Conservation (phyloP, 2,329 filamentous ascomycete species). For the Penicillium sp. region DNA sequence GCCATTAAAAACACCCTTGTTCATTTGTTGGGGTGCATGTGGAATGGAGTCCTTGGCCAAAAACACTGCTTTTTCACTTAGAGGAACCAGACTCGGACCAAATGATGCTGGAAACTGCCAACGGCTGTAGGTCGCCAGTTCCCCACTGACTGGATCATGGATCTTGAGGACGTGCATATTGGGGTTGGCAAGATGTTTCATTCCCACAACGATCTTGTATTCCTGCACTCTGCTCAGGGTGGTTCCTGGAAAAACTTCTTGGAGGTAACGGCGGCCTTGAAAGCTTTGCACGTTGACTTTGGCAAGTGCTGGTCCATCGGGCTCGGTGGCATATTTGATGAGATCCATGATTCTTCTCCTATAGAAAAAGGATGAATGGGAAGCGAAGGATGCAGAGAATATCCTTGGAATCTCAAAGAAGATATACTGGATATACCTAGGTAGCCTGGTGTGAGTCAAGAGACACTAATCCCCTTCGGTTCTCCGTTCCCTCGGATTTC, state of each 20-base stretch:
- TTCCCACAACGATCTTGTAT: conserved; percentile 33
- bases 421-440: background rate
- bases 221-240: conserved; percentile 16
- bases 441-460: background rate
- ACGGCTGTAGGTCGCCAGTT: conserved; percentile 42
- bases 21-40: conserved; percentile 37
- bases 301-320: conserved; percentile 37
- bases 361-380: background rate
- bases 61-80: conserved; percentile 34
- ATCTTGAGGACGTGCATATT: conserved; percentile 37
- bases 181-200: conserved; percentile 37
- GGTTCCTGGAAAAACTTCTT: conserved; percentile 33
- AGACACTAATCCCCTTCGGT: background rate
- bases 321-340: conserved; percentile 35
- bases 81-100: conserved; percentile 20
- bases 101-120: conserved; percentile 36
- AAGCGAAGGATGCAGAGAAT: background rate
- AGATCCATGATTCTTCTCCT: background rate
- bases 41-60: conserved; percentile 31
- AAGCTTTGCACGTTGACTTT: conserved; percentile 44
- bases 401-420: background rate
- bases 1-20: conserved; percentile 34
- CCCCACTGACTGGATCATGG: conserved; percentile 25
- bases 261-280: conserved; percentile 31
- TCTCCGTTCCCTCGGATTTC: background rate